phyloP scores from a whole-genome alignment of 192 early-diverging fungal species.

The Rhizophagus prolifer region DNA sequence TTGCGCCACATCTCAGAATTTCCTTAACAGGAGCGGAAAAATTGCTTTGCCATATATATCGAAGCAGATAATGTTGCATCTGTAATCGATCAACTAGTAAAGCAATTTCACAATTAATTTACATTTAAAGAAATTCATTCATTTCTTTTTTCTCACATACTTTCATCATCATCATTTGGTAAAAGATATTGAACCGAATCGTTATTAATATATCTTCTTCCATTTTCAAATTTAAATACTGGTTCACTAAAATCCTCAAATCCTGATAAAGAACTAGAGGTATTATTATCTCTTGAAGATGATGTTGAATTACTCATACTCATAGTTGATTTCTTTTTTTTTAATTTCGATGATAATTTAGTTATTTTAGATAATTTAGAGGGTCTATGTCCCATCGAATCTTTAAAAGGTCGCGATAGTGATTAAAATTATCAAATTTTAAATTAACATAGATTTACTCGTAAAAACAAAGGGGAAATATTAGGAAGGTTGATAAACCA shows the following conservation, averaged over 20 bases:
- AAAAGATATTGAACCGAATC: not conserved
- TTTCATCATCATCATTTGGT: not conserved
- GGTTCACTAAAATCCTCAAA: not conserved
- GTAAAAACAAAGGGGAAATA: too few relatives aligned
- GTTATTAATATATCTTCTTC: not conserved
- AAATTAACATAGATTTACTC: too few relatives aligned
- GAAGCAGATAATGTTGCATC: slow-evolving; percentile 18
- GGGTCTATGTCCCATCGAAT: too few relatives aligned
- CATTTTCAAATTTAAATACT: not conserved
- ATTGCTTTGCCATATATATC: slow-evolving; percentile 17
- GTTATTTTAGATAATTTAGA: too few relatives aligned
- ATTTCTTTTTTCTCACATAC: not conserved
- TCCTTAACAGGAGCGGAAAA: slow-evolving; percentile 31
- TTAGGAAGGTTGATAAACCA: too few relatives aligned
- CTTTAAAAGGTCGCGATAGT: too few relatives aligned
- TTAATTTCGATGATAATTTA: too few relatives aligned
- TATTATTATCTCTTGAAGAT: not conserved
- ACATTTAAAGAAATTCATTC: not conserved
- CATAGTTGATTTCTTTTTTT: too few relatives aligned
- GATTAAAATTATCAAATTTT: too few relatives aligned
- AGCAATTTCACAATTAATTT: not conserved
- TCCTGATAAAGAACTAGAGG: not conserved
- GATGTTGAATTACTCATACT: not conserved
- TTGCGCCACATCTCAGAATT: slow-evolving; percentile 14
- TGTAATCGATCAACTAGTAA: slow-evolving; percentile 3